Evolutionary conservation across 179 eudicot genomes (phyloP).

Genomic region (Pouteria campechiana): DNA sequence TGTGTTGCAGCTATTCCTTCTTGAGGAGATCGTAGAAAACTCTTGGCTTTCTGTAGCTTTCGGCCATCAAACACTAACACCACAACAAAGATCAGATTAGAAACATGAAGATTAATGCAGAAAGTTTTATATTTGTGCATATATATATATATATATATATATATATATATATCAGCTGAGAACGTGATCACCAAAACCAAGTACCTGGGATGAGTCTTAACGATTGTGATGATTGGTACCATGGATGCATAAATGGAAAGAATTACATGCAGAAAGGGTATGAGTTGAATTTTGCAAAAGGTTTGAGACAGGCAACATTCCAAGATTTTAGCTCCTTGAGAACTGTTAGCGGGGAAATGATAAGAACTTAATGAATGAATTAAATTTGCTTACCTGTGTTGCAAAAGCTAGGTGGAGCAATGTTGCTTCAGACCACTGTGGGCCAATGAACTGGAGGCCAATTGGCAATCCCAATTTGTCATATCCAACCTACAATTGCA

Average conservation of each 20-base stretch:
- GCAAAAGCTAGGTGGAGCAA: slow-evolving; percentile 58
- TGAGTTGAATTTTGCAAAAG: too few species aligned
- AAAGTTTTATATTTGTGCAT: too few species aligned
- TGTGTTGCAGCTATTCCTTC: too few species aligned
- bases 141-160: too few species aligned
- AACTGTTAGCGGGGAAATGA: background rate
- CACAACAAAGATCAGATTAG: too few species aligned
- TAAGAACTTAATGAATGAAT: background rate
- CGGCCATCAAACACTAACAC: slow-evolving; percentile 40
- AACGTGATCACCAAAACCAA: too few species aligned
- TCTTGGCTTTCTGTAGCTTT: slow-evolving; percentile 46
- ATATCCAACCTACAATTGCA: slow-evolving; percentile 62
- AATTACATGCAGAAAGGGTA: too few species aligned
- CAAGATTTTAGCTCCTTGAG: background rate
- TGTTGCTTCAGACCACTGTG: slow-evolving; percentile 88
- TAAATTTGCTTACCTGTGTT: slow-evolving; percentile 45
- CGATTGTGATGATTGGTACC: too few species aligned
- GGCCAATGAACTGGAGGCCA: slow-evolving; percentile 87
- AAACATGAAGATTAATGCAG: background rate
- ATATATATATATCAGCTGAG: too few species aligned
- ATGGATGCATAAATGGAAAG: too few species aligned
- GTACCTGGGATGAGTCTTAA: too few species aligned
- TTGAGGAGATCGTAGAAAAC: slow-evolving; percentile 51
- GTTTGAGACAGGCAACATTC: background rate
- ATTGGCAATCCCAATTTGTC: slow-evolving; percentile 77